phyloP scores from a whole-genome alignment of 805 yeast genomes.

The Lipomyces sp. region DNA sequence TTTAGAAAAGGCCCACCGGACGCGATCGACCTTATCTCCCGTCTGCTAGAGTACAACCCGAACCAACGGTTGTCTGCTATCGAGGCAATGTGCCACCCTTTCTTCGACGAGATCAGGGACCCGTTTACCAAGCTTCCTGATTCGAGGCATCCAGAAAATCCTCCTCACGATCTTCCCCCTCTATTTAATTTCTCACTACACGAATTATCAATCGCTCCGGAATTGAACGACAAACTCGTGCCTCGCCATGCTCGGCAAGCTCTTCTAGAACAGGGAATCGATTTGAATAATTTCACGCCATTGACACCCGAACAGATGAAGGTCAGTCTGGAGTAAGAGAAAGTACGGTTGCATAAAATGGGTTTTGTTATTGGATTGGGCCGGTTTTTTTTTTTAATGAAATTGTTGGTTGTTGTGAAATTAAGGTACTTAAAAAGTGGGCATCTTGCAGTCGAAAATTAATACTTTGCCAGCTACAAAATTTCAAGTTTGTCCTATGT shows the following conservation, averaged over 20 bases:
- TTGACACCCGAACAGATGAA: constrained; percentile 43
- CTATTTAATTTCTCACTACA: constrained; percentile 75
- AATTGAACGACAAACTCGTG: constrained; percentile 47
- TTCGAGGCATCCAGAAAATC: constrained; percentile 64
- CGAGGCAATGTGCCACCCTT: constrained; percentile 82
- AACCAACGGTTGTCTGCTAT: constrained; percentile 78
- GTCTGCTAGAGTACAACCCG: constrained; percentile 89
- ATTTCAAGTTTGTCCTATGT: constrained; percentile 1
- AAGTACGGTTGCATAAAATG: constrained; percentile 1
- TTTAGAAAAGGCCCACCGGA: constrained; percentile 79
- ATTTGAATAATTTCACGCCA: constrained; percentile 65
- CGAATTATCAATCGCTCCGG: constrained; percentile 54
- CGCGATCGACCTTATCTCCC: constrained; percentile 82
- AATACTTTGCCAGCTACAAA: neutral
- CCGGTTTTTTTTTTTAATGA: neutral
- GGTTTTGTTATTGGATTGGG: constrained; percentile 4
- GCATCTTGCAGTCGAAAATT: neutral
- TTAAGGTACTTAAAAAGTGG: constrained; percentile 1
- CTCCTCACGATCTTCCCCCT: constrained; percentile 73
- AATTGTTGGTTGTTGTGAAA: neutral
- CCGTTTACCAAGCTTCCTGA: constrained; percentile 51
- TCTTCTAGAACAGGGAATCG: constrained; percentile 49
- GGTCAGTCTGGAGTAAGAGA: constrained; percentile 28
- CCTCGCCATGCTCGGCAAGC: constrained; percentile 52
- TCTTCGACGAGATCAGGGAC: constrained; percentile 82